Base-by-base conservation (phyloP, 352 stramenopile species). In the Phytophthora quininea region DNA sequence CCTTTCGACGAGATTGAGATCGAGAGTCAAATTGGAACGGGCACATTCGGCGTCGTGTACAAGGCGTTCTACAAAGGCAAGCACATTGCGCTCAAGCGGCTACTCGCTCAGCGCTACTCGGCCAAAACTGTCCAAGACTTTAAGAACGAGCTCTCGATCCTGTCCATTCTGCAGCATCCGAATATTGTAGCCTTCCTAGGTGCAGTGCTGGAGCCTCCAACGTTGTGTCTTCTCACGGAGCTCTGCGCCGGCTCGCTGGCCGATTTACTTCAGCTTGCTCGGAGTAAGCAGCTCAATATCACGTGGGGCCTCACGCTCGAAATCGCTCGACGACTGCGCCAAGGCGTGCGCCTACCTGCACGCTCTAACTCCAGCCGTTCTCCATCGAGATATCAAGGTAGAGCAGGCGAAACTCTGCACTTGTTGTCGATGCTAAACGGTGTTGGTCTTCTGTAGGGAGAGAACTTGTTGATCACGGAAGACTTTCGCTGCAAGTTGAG, bases 141-240 rank as follows among this genome's bases (percentile, higher is more conserved):
- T 55, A 79, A 86, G 45, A 91, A 93, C 54, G 86, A 95, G 58
- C 71, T 95, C 37, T 84, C 86, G n/a, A 94, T 95, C 62, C 80
- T 95, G 19, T 92, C 82, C 2, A 77, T 93, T 43, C 71, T 93
- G 24, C 84, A 85, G 32, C 84, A 95, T 58, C 65, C 84, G 7
- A 93, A 87, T 59, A 93, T 95, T 47, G 85, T 95, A 9, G 84
- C 91, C 63, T 95, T 95, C 56, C 76, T 93, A 19, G 86, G 85
- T 29, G 82, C 86, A 4, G 84, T 91, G 10, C 67, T 82, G n/a
- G 73, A 86, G 19, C 79, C 85, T 32, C 85, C 87, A 2, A 91
- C 86, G 47, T 77, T 93, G 45, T 93, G 85, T 63, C 73, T 93
- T 27, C 68, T 95, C 42, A 93, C 81, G 0, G 82, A 93, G 48